Evolutionary conservation across 164 flowering plant species (phyloP), one percentile per base, ranked within the genome.

Genomic region (Buxus sempervirens): DNA sequence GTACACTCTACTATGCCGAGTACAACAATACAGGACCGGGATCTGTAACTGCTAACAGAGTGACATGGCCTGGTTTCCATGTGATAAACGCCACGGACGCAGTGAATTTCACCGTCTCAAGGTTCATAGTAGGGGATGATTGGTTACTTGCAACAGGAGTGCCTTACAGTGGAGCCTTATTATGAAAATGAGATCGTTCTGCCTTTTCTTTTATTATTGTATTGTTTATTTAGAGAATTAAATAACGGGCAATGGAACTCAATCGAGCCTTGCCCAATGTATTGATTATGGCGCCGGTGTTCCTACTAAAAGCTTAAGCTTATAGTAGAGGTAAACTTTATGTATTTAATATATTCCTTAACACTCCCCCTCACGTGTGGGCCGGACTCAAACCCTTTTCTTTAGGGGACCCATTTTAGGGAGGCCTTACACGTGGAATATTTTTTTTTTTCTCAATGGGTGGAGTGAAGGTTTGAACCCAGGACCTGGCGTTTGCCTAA

Each of bases 131-230:
- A 2, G 87, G 83, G 19, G 81, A 84, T 70, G 69, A 25, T 21
- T 84, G 85, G 85, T 58, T 84, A 20, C 76, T 72, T n/a, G 32
- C 58, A 24, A 75, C 86, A 0, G 82, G 82, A 27, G 83, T 81
- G 49, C 73, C 79, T 32, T 83, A 67, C 58, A 12, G 19, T 0
- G 53, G 78, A 23, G 78, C 80, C 49, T 66, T 83, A 18, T 25
- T 69, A n/a, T 70, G 56, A 60, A 14, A 10, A 7, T 36, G 27
- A 23, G 4, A 8, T 54, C 21, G 4, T 6, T 1, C 4, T 12
- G 9, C 14, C 1, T 12, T 4, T 68, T 68, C 23, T 56, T 56
- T 56, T 25, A 9, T 67, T 58, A 9, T 21, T 19, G 15, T 38
- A 41, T 36, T 57, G 0, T 8, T 12, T 25, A 57, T 32, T 48